A percentile compares a stretch with the other conserved stretches of the same genome.
Evolutionary conservation across 129 eudicot genomes (phyloP).

Genomic region (Flaveria linearis): DNA sequence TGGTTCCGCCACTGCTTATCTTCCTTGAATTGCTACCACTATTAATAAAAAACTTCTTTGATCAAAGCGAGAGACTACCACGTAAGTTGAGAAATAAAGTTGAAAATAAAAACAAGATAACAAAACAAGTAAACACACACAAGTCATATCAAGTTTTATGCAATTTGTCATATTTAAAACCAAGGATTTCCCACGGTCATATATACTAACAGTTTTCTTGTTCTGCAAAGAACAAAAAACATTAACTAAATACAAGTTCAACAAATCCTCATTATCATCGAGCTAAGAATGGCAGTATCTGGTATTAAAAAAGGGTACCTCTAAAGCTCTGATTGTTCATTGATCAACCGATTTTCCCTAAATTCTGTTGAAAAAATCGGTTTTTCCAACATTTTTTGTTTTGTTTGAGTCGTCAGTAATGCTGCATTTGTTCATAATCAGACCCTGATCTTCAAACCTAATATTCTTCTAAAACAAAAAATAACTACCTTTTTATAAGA

Average conservation of each 20-base stretch:
- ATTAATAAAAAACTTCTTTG: too few relatives aligned
- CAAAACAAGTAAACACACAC: not conserved
- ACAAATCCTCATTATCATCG: not conserved
- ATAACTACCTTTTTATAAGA: not conserved
- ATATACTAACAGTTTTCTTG: not conserved
- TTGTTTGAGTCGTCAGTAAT: not conserved
- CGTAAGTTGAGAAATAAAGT: too few relatives aligned
- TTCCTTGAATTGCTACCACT: too few relatives aligned
- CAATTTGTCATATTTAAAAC: not conserved
- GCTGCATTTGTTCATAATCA: constrained; percentile 10
- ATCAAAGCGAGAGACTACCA: too few relatives aligned
- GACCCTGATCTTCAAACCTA: not conserved
- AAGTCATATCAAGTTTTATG: too few relatives aligned
- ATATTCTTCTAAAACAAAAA: not conserved
- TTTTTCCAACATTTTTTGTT: too few relatives aligned
- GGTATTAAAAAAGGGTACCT: not conserved
- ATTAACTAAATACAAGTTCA: not conserved
- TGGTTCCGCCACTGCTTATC: too few relatives aligned
- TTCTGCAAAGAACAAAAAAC: not conserved
- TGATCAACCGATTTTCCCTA: too few relatives aligned
- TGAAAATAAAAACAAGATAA: not conserved
- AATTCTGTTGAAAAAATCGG: too few relatives aligned
- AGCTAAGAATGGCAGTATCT: not conserved
- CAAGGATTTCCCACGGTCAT: not conserved
- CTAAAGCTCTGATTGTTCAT: too few relatives aligned